These are phyloP conservation scores for Boletellus ananiceps DNA, from an alignment of 768 basidiomycete genomes.

Conservation along the genomic window DNA sequence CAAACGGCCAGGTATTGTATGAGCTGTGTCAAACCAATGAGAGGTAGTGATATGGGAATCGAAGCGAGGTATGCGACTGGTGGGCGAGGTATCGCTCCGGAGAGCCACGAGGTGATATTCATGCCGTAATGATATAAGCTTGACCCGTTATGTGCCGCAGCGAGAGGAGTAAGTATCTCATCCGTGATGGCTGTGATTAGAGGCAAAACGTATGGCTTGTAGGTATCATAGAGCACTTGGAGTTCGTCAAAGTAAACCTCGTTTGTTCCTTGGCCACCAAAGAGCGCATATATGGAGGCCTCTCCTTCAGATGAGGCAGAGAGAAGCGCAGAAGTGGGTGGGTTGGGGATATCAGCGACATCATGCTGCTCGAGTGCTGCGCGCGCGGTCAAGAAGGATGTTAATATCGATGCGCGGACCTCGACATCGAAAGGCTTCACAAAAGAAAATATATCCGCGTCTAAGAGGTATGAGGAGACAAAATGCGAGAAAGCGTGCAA, in stretches of 20 bases:
- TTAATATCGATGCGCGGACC: constrained; percentile 69
- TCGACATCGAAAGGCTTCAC: constrained; percentile 71
- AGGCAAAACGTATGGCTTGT: constrained; percentile 77
- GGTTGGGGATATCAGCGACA: constrained; percentile 50
- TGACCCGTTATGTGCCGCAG: constrained; percentile 48
- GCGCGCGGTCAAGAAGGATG: constrained; percentile 76
- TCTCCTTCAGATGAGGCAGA: constrained; percentile 55
- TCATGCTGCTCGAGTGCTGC: constrained; percentile 59
- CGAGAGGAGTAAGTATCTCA: constrained; percentile 69
- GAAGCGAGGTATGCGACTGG: constrained; percentile 84
- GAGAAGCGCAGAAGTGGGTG: constrained; percentile 66
- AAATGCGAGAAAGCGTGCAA: constrained; percentile 74
- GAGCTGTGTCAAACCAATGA: constrained; percentile 95
- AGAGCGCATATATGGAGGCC: constrained; percentile 83
- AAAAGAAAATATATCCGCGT: constrained; percentile 78
- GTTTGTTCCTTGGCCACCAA: constrained; percentile 97
- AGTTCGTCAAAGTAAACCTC: constrained; percentile 98
- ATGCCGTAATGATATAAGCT: constrained; percentile 78
- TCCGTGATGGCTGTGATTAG: constrained; percentile 62
- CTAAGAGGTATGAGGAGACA: constrained; percentile 64
- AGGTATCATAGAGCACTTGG: constrained; percentile 85
- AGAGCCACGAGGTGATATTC: constrained; percentile 81
- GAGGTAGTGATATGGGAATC: constrained; percentile 88
- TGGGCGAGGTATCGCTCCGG: constrained; percentile 64
- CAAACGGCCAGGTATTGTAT: constrained; percentile 85